These are phyloP conservation scores for Cladosporium cucumerinum DNA, from an alignment of 2,329 filamentous ascomycete species.

Conservation along the genomic window DNA sequence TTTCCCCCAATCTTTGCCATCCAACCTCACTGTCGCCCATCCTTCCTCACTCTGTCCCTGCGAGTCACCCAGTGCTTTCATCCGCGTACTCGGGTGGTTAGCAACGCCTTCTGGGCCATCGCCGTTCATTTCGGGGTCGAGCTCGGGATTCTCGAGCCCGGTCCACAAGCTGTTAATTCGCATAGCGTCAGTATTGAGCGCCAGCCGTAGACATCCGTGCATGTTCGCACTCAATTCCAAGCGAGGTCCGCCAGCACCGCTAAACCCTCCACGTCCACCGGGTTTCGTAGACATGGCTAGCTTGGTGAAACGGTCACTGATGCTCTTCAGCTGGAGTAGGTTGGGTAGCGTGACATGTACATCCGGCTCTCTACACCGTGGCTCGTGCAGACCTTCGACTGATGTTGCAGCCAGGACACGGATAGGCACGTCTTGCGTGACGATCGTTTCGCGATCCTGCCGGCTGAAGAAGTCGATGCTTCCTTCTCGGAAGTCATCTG, in stretches of 20 bases:
- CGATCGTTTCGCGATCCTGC: slow-evolving; percentile 80
- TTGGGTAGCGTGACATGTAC: slow-evolving; percentile 90
- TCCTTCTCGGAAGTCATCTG: slow-evolving; percentile 26
- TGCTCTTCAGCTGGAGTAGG: slow-evolving; percentile 82
- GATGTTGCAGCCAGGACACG: slow-evolving; percentile 78
- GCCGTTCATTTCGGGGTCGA: slow-evolving; percentile 72
- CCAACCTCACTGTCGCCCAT: slow-evolving; percentile 87
- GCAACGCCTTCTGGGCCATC: slow-evolving; percentile 64
- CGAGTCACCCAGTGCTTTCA: slow-evolving; percentile 57
- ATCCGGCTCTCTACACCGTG: slow-evolving; percentile 83
- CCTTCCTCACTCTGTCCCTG: slow-evolving; percentile 69
- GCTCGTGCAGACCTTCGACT: slow-evolving; percentile 93
- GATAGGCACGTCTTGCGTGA: slow-evolving; percentile 95
- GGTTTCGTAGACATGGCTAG: slow-evolving; percentile 56
- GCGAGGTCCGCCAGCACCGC: slow-evolving; percentile 51
- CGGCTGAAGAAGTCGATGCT: slow-evolving; percentile 45
- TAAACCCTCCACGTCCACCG: slow-evolving; percentile 34
- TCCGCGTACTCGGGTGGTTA: slow-evolving; percentile 77
- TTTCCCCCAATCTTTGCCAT: slow-evolving; percentile 89
- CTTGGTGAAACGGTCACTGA: slow-evolving; percentile 92
- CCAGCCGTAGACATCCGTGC: slow-evolving; percentile 79
- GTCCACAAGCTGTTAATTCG: slow-evolving; percentile 84
- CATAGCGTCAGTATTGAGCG: slow-evolving; percentile 77
- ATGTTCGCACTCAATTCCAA: slow-evolving; percentile 90
- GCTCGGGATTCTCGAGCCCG: slow-evolving; percentile 78